Base-by-base conservation (phyloP, 495 filamentous ascomycete genomes). In the Annulohypoxylon bovei region DNA sequence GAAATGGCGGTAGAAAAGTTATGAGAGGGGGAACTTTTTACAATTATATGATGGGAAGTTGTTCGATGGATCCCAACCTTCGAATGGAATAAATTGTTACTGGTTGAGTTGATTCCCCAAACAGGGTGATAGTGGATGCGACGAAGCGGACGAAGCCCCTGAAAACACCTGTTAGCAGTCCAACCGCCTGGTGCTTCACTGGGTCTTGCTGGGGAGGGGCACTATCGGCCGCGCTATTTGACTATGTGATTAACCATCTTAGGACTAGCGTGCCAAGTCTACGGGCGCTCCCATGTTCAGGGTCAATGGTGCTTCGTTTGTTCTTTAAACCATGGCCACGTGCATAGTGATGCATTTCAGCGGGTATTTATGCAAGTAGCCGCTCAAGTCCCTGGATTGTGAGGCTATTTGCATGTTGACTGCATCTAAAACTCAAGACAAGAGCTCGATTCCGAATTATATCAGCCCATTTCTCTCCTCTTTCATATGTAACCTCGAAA, bases 91-190 rank as follows among this genome's bases (percentile, higher is more conserved):
- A 67, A 72, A 72, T 64, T 72, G 59, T 60, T 67, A 72, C 69
- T 72, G 69, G 69, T 67, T 64, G 52, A 72, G 69, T 53, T 72
- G 3, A 67, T 67, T 72, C 62, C 62, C 68, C 67, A 72, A 72
- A 72, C 39, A 64, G 64, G 69, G 49, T 16, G 23, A 27, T 62
- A 67, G 70, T 72, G 70, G 70, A 61, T 68, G 70, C 64, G 55
- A 71, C 65, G 46, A 68, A 72, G 70, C 70, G 60, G 55, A 71
- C 65, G 46, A 68, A 72, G 70, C 70, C 70, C 70, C 70, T 72
- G 70, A 72, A 72, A 72, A 68, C 70, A 68, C 64, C 60, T 32
- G 54, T 60, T 27, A 67, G 53, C 53, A 72, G 11, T 33, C 35
- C 69, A 63, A 61, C 53, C 42, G 32, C 40, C 60, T 42, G 39